Conservation (phyloP, 169 alveolate species). For the Plasmodium gonderi region DNA sequence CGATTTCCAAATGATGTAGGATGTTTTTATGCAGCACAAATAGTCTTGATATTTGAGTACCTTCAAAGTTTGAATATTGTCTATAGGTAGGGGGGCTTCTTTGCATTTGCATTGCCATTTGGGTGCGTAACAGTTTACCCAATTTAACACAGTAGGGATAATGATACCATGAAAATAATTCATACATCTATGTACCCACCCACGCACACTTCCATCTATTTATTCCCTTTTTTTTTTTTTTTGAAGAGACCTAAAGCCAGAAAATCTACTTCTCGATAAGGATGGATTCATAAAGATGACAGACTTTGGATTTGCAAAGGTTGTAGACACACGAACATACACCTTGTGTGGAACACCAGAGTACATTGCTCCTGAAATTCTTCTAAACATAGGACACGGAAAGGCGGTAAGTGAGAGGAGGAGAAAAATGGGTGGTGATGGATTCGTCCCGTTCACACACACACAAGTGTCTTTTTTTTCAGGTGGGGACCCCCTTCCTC, state of each 20-base stretch:
- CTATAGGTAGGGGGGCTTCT: conserved; percentile 81
- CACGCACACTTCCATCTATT: background rate
- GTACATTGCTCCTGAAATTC: conserved; percentile 99
- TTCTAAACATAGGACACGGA: conserved; percentile 95
- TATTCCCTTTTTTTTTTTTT: background rate
- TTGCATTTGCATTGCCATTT: too few relatives aligned
- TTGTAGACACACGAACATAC: conserved; percentile 96
- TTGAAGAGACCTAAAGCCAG: conserved; percentile 96
- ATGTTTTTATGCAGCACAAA: conserved; percentile 95
- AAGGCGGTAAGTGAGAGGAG: conserved; percentile 93
- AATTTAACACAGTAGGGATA: background rate
- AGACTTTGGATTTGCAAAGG: conserved; percentile 99
- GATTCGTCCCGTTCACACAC: too few relatives aligned
- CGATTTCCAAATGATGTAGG: conserved; percentile 94
- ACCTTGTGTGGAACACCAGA: conserved; percentile 99
- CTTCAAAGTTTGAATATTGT: conserved; percentile 94
- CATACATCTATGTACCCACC: background rate
- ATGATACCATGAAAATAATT: background rate
- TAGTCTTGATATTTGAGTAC: conserved; percentile 95
- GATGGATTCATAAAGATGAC: conserved; percentile 98
- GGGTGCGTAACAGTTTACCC: background rate
- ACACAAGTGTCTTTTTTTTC: too few relatives aligned
- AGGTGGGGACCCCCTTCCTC: too few relatives aligned
- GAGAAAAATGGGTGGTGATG: too few relatives aligned
- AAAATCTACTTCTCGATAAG: conserved; percentile 95